Conservation (phyloP, 1,284 basidiomycete genomes). For the Pisolithus thermaeus region DNA sequence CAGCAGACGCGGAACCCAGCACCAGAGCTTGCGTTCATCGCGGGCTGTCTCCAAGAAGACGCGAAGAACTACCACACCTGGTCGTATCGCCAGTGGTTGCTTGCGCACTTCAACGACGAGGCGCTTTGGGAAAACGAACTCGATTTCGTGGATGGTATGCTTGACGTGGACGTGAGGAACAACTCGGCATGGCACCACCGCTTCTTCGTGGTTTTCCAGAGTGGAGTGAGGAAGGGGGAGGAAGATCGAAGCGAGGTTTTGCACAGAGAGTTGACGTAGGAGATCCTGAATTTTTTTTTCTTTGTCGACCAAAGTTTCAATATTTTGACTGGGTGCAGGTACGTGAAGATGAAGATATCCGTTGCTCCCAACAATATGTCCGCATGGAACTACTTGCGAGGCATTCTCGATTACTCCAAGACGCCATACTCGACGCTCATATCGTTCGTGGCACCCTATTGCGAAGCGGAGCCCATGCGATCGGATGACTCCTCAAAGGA, state of each 20-base stretch:
- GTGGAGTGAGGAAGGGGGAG: slow-evolving; percentile 54
- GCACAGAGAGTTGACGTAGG: slow-evolving; percentile 69
- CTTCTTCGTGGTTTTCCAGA: slow-evolving; percentile 85
- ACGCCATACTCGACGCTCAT: slow-evolving; percentile 52
- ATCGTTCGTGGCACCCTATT: slow-evolving; percentile 64
- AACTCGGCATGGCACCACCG: slow-evolving; percentile 99
- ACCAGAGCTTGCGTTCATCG: slow-evolving; percentile 77
- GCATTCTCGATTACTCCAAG: slow-evolving; percentile 55
- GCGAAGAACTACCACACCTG: slow-evolving; percentile 96
- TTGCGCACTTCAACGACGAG: slow-evolving; percentile 73
- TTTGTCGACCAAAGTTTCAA: slow-evolving; percentile 5
- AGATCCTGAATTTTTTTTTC: slow-evolving; percentile 9
- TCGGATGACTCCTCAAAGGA: slow-evolving; percentile 29
- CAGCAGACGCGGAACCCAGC: slow-evolving; percentile 47
- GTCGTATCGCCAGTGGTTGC: slow-evolving; percentile 90
- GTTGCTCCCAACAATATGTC: slow-evolving; percentile 87
- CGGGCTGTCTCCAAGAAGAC: slow-evolving; percentile 64
- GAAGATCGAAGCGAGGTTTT: slow-evolving; percentile 52
- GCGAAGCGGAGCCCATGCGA: slow-evolving; percentile 29
- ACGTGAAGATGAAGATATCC: slow-evolving; percentile 73
- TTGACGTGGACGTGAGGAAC: slow-evolving; percentile 81
- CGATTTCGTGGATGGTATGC: slow-evolving; percentile 70
- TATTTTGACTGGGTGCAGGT: slow-evolving; percentile 30
- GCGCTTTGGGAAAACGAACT: slow-evolving; percentile 76
- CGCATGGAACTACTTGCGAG: slow-evolving; percentile 93